Evolutionary conservation across 768 basidiomycete genomes (phyloP).

Genomic region (Lactarius evosmus): DNA sequence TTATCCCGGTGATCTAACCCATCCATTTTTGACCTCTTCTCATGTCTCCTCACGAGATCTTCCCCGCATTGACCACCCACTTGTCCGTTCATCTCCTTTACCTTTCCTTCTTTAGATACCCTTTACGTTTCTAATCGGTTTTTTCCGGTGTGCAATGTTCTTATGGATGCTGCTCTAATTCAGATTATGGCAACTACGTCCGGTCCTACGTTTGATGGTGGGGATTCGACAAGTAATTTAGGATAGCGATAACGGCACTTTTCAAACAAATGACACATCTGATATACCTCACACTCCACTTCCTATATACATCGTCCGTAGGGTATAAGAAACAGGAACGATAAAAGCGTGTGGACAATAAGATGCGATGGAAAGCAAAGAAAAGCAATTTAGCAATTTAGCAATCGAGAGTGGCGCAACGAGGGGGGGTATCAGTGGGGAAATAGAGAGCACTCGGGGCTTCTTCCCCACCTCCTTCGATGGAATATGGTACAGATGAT

Average conservation of each 20-base stretch:
- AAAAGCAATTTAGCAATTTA: too few relatives aligned
- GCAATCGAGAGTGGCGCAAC: background rate
- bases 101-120: constrained; percentile 24
- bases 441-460: background rate
- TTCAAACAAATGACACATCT: background rate
- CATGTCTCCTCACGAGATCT: constrained; percentile 7
- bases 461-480: background rate
- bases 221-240: background rate
- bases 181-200: constrained; percentile 7
- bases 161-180: constrained; percentile 22
- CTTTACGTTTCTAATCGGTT: constrained; percentile 16
- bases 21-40: background rate
- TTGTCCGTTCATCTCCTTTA: background rate
- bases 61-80: background rate
- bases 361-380: background rate
- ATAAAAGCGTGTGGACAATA: background rate
- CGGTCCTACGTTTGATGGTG: background rate
- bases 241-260: background rate
- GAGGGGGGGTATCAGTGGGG: background rate
- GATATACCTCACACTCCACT: background rate
- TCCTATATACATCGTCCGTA: background rate
- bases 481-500: background rate
- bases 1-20: constrained; percentile 21
- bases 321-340: background rate
- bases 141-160: constrained; percentile 18